A percentile compares a stretch with the other conserved stretches of the same genome.
Evolutionary conservation across 2,329 filamentous ascomycete genomes (phyloP).

Genomic region (Botrytis byssoidea): DNA sequence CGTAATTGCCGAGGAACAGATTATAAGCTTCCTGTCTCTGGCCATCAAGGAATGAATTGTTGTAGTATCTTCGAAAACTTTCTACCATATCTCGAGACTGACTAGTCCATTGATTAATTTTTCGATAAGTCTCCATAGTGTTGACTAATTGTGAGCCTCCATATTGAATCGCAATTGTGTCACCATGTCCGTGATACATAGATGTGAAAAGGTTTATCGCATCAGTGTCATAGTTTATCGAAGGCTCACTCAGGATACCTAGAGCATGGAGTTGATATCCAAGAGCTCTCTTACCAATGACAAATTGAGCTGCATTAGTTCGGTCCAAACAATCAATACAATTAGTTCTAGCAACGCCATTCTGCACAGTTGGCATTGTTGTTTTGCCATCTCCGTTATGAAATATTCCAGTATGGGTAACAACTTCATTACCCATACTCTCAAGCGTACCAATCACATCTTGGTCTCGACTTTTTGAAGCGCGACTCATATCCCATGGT

Average conservation of each 20-base stretch:
- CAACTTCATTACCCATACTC: slow-evolving; percentile 81
- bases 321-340: slow-evolving; percentile 97
- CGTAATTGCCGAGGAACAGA: slow-evolving; percentile 93
- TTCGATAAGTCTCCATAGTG: slow-evolving; percentile 98
- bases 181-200: slow-evolving; percentile 97
- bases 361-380: slow-evolving; percentile 70
- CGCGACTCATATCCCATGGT: slow-evolving; percentile 97
- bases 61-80: slow-evolving; percentile 98
- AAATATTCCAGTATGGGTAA: slow-evolving; percentile 88
- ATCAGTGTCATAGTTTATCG: slow-evolving; percentile 90
- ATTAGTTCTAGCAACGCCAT: slow-evolving; percentile 90
- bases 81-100: slow-evolving; percentile 98
- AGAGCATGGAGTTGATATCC: slow-evolving; percentile 90
- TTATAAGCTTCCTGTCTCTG: slow-evolving; percentile 98
- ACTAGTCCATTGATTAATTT: slow-evolving; percentile 98
- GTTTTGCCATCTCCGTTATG: slow-evolving; percentile 78
- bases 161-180: slow-evolving; percentile 97
- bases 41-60: slow-evolving; percentile 97
- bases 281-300: slow-evolving; percentile 91
- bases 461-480: slow-evolving; percentile 85
- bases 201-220: slow-evolving; percentile 94
- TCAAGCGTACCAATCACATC: slow-evolving; percentile 94
- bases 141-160: slow-evolving; percentile 97
- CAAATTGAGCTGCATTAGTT: slow-evolving; percentile 96
- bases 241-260: slow-evolving; percentile 76